Base-by-base conservation (phyloP, 2,329 filamentous ascomycete species). In the Alternaria angustiovoidea region DNA sequence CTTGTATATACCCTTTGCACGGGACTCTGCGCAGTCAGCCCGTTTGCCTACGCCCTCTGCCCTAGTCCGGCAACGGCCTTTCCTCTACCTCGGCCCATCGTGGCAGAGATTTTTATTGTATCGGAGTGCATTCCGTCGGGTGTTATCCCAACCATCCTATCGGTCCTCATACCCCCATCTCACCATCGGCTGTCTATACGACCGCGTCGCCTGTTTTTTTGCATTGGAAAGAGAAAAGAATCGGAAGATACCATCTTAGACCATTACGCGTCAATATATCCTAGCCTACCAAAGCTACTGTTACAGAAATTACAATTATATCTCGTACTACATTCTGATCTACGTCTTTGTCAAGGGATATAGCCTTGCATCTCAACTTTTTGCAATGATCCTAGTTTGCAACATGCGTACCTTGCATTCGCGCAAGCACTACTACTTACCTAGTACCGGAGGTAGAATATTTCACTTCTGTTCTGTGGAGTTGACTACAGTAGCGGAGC, bases 1-100 rank as follows among this genome's bases (percentile, higher is more conserved):
- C 59, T 65, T 66, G 62, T 65, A 60, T 57, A 62, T 66, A 66
- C 49, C 43, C 32, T 52, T 55, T 41, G 12, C 32, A 39, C 41
- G 16, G 41, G 38, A 38, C 24, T 43, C 46, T 32, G 18, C 24
- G 11, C 18, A 42, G 44, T 36, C 57, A 46, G 52, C 39, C 26
- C 52, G 20, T 42, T 41, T 43, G 41, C 26, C 44, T 49, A 54
- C 44, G 30, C 22, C 12, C 30, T 58, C 52, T 51, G 34, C 51
- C 54, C 54, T 55, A 34, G 46, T 26, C 46, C 20, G 16, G 46
- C 46, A 49, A 24, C 46, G 46, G 46, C 46, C 53, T 30, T 49
- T 57, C 36, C 26, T 39, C 22, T 14, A 36, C 54, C 51, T 34
- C 43, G 20, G 36, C 28, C 32, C 32, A 41, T 39, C 11, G 2